These are phyloP conservation scores for Fusarium cyanostomum DNA, from an alignment of 2,329 filamentous ascomycete genomes.

Conservation along the genomic window DNA sequence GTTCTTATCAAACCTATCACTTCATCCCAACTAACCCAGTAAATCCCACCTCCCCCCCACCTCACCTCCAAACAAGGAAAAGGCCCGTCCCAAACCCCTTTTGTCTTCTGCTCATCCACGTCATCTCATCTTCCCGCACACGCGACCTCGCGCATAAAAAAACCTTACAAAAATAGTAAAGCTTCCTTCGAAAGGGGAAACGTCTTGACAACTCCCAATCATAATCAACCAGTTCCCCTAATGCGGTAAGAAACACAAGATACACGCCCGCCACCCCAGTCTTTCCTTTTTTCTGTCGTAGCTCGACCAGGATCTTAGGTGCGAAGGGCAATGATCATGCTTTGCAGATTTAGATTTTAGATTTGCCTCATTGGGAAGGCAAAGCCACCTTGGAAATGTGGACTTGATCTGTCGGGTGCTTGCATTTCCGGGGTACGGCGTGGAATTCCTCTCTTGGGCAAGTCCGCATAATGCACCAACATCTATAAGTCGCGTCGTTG, in stretches of 20 bases:
- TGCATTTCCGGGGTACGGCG: slow-evolving; percentile 11
- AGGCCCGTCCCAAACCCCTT: slow-evolving; percentile 31
- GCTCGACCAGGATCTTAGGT: slow-evolving; percentile 1
- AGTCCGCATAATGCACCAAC: slow-evolving; percentile 3
- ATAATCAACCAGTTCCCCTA: slow-evolving; percentile 22
- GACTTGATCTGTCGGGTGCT: neutral
- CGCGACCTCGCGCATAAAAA: slow-evolving; percentile 6
- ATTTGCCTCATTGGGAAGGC: slow-evolving; percentile 26
- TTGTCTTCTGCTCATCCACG: slow-evolving; percentile 17
- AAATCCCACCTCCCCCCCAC: slow-evolving; percentile 27
- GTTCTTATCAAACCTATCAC: neutral
- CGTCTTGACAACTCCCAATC: slow-evolving; percentile 26
- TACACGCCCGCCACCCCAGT: neutral
- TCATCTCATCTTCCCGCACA: slow-evolving; percentile 14
- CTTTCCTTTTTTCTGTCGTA: slow-evolving; percentile 27
- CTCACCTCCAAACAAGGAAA: slow-evolving; percentile 34
- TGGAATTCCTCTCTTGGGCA: slow-evolving; percentile 31
- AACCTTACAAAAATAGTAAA: slow-evolving; percentile 50
- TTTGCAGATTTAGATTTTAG: slow-evolving; percentile 8
- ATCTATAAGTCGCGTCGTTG: neutral
- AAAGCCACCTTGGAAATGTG: neutral
- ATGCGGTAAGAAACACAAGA: slow-evolving; percentile 28
- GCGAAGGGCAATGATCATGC: neutral
- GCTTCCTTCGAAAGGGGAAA: slow-evolving; percentile 2
- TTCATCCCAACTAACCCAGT: slow-evolving; percentile 1